Evolutionary conservation across 805 yeast species (phyloP).

Genomic region (Candida berthetii): DNA sequence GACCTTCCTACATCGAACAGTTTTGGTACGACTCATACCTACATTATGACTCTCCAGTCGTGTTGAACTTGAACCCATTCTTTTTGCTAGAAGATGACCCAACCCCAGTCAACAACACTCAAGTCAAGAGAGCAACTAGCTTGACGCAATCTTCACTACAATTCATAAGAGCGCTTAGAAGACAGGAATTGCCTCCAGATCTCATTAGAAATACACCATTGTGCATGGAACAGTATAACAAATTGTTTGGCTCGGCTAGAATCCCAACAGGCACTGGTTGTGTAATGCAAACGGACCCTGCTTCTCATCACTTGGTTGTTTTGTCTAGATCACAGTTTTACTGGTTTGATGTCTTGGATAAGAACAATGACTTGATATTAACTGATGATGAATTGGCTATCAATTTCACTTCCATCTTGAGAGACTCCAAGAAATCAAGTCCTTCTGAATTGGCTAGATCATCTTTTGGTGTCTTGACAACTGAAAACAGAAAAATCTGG

Average conservation of each 20-base stretch:
- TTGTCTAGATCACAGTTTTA: slow-evolving; percentile 83
- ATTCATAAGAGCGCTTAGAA: slow-evolving; percentile 73
- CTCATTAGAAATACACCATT: slow-evolving; percentile 56
- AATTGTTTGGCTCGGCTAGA: slow-evolving; percentile 82
- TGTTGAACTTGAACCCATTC: slow-evolving; percentile 86
- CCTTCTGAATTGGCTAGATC: slow-evolving; percentile 68
- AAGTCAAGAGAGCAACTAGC: slow-evolving; percentile 76
- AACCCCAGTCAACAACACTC: slow-evolving; percentile 41
- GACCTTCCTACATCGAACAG: slow-evolving; percentile 84
- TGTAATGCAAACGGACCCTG: slow-evolving; percentile 72
- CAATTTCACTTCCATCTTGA: slow-evolving; percentile 69
- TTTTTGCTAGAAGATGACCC: slow-evolving; percentile 91
- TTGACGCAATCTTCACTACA: slow-evolving; percentile 71
- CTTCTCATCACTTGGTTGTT: slow-evolving; percentile 77
- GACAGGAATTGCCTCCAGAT: slow-evolving; percentile 71
- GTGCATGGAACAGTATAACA: slow-evolving; percentile 89
- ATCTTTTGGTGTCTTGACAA: slow-evolving; percentile 84
- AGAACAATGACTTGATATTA: slow-evolving; percentile 61
- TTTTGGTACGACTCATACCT: slow-evolving; percentile 92
- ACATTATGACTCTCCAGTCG: slow-evolving; percentile 84
- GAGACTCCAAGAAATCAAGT: slow-evolving; percentile 51
- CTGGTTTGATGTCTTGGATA: slow-evolving; percentile 90
- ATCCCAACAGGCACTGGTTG: slow-evolving; percentile 82
- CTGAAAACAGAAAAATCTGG: slow-evolving; percentile 88
- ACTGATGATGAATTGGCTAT: slow-evolving; percentile 69